Percentiles rank a stretch among this genome's conserved stretches.
phyloP scores from a whole-genome alignment of 805 yeast genomes.

The Ogataea siamensis region DNA sequence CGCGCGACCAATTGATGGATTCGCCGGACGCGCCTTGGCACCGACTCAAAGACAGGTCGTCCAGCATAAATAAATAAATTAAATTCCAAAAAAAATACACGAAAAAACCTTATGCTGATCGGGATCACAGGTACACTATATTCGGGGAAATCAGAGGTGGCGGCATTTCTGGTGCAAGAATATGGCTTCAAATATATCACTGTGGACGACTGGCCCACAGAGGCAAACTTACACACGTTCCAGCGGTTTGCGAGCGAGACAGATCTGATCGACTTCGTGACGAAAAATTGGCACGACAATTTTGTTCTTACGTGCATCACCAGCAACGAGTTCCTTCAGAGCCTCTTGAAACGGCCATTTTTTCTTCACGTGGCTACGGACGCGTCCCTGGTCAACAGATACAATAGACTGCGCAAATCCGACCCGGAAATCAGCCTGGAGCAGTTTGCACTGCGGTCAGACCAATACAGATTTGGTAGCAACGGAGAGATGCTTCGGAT shows the following conservation, averaged over 20 bases:
- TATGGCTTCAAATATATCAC: slow-evolving; percentile 50
- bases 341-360: slow-evolving; percentile 69
- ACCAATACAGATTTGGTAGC: slow-evolving; percentile 10
- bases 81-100: slow-evolving; percentile 1
- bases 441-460: slow-evolving; percentile 18
- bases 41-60: slow-evolving; percentile 16
- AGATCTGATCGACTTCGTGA: slow-evolving; percentile 57
- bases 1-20: slow-evolving; percentile 19
- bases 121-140: slow-evolving; percentile 71
- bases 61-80: slow-evolving; percentile 14
- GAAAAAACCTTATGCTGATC: slow-evolving; percentile 51
- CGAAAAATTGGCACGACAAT: slow-evolving; percentile 61
- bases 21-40: slow-evolving; percentile 9
- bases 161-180: slow-evolving; percentile 46
- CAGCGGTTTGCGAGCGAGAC: slow-evolving; percentile 38
- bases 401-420: slow-evolving; percentile 30
- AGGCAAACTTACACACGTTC: slow-evolving; percentile 24
- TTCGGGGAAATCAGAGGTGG: slow-evolving; percentile 66
- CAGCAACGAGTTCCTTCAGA: slow-evolving; percentile 41
- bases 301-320: slow-evolving; percentile 57
- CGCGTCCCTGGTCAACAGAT: slow-evolving; percentile 60
- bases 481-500: slow-evolving; percentile 38
- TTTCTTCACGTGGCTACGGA: slow-evolving; percentile 78
- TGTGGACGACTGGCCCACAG: slow-evolving; percentile 14
- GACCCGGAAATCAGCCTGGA: slow-evolving; percentile 12